Conservation (phyloP, 495 filamentous ascomycete species). For the Bacidia rubella region DNA sequence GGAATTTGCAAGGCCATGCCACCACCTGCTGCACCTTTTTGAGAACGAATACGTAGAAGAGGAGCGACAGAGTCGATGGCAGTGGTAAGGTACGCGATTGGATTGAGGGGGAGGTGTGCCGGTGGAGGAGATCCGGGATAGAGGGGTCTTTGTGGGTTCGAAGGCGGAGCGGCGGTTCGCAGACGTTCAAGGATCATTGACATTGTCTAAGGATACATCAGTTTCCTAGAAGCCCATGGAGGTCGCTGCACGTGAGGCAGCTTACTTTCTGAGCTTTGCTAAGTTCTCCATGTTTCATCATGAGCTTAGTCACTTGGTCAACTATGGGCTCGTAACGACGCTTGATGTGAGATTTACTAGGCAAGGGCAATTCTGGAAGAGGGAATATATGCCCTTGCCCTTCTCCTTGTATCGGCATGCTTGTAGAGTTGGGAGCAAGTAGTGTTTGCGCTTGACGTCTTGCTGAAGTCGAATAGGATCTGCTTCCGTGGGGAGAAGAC, state of each 20-base stretch:
- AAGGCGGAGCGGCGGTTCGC: slow-evolving; percentile 68
- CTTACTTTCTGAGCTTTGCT: slow-evolving; percentile 68
- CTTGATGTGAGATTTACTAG: slow-evolving; percentile 40
- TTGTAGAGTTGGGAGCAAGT: slow-evolving; percentile 28
- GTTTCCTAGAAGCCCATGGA: neutral
- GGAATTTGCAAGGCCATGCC: slow-evolving; percentile 74
- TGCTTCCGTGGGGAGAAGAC: slow-evolving; percentile 28
- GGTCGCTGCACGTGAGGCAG: neutral
- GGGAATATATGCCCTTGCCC: slow-evolving; percentile 59
- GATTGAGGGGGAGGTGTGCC: slow-evolving; percentile 60
- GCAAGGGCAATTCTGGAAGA: slow-evolving; percentile 50
- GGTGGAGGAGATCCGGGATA: slow-evolving; percentile 59
- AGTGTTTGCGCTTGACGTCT: slow-evolving; percentile 22
- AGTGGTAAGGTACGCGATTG: slow-evolving; percentile 63
- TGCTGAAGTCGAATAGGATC: slow-evolving; percentile 46
- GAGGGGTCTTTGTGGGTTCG: slow-evolving; percentile 53
- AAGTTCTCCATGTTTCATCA: slow-evolving; percentile 85
- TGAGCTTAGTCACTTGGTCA: slow-evolving; percentile 70
- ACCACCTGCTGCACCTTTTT: slow-evolving; percentile 73
- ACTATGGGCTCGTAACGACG: slow-evolving; percentile 71
- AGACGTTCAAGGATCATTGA: slow-evolving; percentile 71
- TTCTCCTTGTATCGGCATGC: slow-evolving; percentile 30
- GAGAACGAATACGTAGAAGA: slow-evolving; percentile 58
- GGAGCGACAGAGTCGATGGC: slow-evolving; percentile 97
- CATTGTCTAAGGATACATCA: slow-evolving; percentile 50